Evolutionary conservation across 2,329 filamentous ascomycete genomes (phyloP).

Genomic region (Pyricularia sp.): DNA sequence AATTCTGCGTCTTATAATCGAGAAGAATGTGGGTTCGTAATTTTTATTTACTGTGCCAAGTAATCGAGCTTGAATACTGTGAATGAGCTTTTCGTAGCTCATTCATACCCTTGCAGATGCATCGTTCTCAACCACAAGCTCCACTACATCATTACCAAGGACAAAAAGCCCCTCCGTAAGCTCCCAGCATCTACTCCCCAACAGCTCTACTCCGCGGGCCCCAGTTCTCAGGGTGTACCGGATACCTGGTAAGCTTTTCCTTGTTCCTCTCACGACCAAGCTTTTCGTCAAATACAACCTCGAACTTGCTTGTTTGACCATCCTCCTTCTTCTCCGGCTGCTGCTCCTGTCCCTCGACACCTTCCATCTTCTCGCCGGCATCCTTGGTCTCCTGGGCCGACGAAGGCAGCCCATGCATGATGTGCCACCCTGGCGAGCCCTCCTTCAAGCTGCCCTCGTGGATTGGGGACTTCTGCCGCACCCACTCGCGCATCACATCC

Average conservation of each 20-base stretch:
- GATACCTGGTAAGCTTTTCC: slow-evolving; percentile 70
- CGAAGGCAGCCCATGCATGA: background rate
- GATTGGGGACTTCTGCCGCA: slow-evolving; percentile 64
- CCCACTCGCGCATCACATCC: slow-evolving; percentile 90
- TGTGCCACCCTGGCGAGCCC: slow-evolving; percentile 50
- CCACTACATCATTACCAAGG: background rate
- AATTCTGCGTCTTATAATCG: background rate
- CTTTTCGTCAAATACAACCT: slow-evolving; percentile 59
- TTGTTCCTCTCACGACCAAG: slow-evolving; percentile 57
- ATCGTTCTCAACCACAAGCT: background rate
- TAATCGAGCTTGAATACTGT: background rate
- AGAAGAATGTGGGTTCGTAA: background rate
- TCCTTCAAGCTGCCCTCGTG: slow-evolving; percentile 59
- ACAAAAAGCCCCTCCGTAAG: background rate
- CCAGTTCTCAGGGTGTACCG: slow-evolving; percentile 90
- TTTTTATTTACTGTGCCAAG: background rate
- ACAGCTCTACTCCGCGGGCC: slow-evolving; percentile 60
- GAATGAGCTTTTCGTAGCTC: background rate
- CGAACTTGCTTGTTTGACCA: slow-evolving; percentile 19
- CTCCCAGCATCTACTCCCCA: slow-evolving; percentile 29
- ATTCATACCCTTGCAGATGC: background rate
- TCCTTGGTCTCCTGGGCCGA: background rate
- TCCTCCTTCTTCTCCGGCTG: slow-evolving; percentile 17
- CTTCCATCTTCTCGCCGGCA: slow-evolving; percentile 16
- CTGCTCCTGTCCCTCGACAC: slow-evolving; percentile 40